These are phyloP conservation scores for Parietichytrium sp. DNA, from an alignment of 108 stramenopile genomes.

Conservation along the genomic window DNA sequence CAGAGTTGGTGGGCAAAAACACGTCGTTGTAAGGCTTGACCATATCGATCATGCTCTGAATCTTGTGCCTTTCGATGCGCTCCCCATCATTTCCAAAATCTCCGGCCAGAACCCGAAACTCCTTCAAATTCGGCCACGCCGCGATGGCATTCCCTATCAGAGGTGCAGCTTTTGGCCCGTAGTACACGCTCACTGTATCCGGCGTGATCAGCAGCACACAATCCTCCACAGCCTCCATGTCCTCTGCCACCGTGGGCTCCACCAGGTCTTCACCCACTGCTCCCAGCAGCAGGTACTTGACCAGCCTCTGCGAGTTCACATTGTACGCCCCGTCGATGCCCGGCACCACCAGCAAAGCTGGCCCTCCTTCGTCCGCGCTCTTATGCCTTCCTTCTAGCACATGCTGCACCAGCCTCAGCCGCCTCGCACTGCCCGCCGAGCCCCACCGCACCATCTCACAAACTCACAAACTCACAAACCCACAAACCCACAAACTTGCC, in stretches of 20 bases:
- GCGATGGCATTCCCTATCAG: background rate
- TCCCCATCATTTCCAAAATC: background rate
- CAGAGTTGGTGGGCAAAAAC: background rate
- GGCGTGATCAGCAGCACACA: background rate
- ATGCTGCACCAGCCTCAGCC: background rate
- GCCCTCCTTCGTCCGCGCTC: background rate
- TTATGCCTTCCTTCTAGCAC: background rate
- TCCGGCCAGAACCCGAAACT: background rate
- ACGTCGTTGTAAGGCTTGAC: background rate
- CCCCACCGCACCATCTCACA: too few relatives aligned
- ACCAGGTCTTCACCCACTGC: background rate
- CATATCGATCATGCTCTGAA: background rate
- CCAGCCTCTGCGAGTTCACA: background rate
- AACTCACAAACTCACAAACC: too few relatives aligned
- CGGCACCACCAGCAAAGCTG: background rate
- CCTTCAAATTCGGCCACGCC: conserved; percentile 4
- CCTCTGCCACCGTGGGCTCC: background rate
- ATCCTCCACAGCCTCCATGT: background rate
- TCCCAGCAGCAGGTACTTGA: conserved; percentile 25
- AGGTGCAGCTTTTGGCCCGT: background rate
- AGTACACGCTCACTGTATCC: background rate
- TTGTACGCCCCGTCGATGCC: conserved; percentile 30
- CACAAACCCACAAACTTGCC: too few relatives aligned
- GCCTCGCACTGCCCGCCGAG: background rate
- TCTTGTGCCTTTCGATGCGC: conserved; percentile 8